Evolutionary conservation across 805 yeast genomes (phyloP), one percentile per base, ranked within the genome.

Genomic region (Priceomyces castillae): DNA sequence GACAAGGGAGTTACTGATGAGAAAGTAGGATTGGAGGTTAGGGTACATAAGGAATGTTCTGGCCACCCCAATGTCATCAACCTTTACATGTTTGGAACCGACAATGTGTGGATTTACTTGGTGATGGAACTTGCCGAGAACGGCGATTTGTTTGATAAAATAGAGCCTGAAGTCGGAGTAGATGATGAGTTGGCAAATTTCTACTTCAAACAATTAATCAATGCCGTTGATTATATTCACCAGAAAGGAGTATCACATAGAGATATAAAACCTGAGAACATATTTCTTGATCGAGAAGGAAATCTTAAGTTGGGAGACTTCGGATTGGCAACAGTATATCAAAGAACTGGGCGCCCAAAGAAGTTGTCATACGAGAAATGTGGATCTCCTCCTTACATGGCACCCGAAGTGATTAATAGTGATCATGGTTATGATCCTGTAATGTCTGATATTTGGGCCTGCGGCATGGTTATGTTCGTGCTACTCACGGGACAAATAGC

Each of bases 351-450:
- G 45, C 87, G 87, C 40, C 81, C 92, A 51, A 89, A 92, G 58
- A 33, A 23, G 39, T 31, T 25, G 37, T 3, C 94, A 94, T 86
- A 84, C 62, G 92, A 99, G 35, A 88, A 94, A 43, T 94, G 99
- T 66, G 99, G 99, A 42, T 94, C 99, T 18, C 99, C 99, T 47
- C 95, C 95, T 67, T 94, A 94, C 63, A 94, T 94, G 60, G 97
- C 99, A 1, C 99, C 99, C 5, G 99, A 94, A 70, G 96, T 94
- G 16, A 74, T 94, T 50, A 86, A 90, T 31, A 95, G 96, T 22
- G 88, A 89, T 56, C 78, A 74, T 41, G 76, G 80, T 10, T 99
- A 97, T 7, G 98, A 94, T 64, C 82, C 95, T 40, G 90, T 81
- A 59, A 97, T 90, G 64, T 97, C 90, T 34, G 99, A 94, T 63